Evolutionary conservation across 768 basidiomycete species (phyloP).

Genomic region (Chalciporus pseudorubinellus): DNA sequence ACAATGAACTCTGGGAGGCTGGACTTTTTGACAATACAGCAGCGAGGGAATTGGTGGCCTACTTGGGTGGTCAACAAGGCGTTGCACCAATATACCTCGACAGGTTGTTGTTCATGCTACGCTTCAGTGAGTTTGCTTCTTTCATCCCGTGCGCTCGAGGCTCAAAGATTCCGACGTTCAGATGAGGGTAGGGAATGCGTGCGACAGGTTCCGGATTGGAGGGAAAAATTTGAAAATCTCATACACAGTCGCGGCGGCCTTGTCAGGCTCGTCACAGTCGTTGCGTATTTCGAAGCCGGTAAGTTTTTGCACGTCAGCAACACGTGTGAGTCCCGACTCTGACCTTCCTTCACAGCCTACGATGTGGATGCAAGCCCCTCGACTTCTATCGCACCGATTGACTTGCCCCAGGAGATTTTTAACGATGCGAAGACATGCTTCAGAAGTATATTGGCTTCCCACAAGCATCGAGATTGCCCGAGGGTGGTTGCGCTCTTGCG

Average conservation of each 20-base stretch:
- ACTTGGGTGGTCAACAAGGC: conserved; percentile 12
- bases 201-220: background rate
- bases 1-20: conserved; percentile 17
- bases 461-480: background rate
- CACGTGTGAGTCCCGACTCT: background rate
- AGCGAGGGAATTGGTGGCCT: conserved; percentile 9
- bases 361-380: background rate
- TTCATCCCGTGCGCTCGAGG: background rate
- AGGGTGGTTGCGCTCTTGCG: conserved; percentile 1
- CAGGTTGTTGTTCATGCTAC: conserved; percentile 19
- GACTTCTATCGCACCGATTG: background rate
- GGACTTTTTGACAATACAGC: conserved; percentile 21
- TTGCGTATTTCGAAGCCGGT: conserved; percentile 1
- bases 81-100: conserved; percentile 20
- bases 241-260: background rate
- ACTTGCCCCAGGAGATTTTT: background rate
- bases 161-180: background rate
- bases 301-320: background rate
- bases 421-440: background rate
- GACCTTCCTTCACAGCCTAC: background rate
- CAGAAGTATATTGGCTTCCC: background rate
- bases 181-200: background rate
- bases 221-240: background rate
- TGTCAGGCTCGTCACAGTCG: background rate
- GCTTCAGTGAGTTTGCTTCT: conserved; percentile 15